These are phyloP conservation scores for Colletotrichum agaves DNA, from an alignment of 2,329 filamentous ascomycete genomes.

Conservation along the genomic window DNA sequence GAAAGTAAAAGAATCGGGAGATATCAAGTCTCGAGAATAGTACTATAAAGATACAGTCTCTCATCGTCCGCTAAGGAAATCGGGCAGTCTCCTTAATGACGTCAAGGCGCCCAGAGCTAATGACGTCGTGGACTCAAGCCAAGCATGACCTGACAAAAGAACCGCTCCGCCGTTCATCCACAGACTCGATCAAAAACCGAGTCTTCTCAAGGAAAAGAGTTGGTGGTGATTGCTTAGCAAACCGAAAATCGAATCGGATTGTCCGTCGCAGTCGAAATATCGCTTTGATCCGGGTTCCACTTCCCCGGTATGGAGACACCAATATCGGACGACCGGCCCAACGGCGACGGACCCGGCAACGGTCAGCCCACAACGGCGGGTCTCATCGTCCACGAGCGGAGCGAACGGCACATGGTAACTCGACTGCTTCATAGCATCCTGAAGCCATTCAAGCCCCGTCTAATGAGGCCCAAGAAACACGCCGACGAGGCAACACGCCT, in stretches of 20 bases:
- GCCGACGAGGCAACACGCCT: not conserved
- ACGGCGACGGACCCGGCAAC: fast-evolving
- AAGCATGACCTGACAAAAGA: not conserved
- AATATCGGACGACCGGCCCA: not conserved
- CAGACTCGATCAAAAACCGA: too few relatives aligned
- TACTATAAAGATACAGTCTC: too few relatives aligned
- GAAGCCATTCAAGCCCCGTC: not conserved
- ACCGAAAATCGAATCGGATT: too few relatives aligned
- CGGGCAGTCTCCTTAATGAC: not conserved
- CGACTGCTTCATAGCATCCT: not conserved
- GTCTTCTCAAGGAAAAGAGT: too few relatives aligned
- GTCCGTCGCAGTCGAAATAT: too few relatives aligned
- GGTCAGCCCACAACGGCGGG: fast-evolving
- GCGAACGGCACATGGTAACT: not conserved
- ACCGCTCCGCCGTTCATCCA: not conserved
- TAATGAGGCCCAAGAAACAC: not conserved
- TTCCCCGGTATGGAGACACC: not conserved
- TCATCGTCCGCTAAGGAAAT: not conserved
- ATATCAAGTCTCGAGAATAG: too few relatives aligned
- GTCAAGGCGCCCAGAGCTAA: conserved; percentile 6
- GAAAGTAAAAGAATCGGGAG: too few relatives aligned
- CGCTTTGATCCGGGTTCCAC: too few relatives aligned
- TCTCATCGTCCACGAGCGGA: not conserved
- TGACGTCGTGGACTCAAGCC: not conserved
- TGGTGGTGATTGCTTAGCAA: too few relatives aligned